Evolutionary conservation across 345 rosid genomes (phyloP).

Genomic region (Raphanus raphanistrum): DNA sequence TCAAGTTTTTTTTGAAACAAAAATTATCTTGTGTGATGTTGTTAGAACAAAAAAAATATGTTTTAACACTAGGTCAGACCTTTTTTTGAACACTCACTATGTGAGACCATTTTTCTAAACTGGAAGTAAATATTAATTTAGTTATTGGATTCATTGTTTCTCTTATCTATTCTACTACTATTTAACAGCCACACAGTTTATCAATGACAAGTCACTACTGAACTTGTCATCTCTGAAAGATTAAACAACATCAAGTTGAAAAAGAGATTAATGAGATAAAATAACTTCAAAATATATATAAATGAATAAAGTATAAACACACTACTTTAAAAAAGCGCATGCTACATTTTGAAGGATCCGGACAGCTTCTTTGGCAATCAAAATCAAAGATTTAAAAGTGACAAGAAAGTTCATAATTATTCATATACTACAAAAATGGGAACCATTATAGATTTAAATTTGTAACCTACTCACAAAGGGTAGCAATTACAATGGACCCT

Average conservation of each 20-base stretch:
- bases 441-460: conserved; percentile 15
- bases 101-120: background rate
- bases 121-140: background rate
- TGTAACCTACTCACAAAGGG: conserved; percentile 31
- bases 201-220: background rate
- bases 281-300: background rate
- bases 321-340: background rate
- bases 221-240: background rate
- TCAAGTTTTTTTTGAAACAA: too few relatives aligned
- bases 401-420: conserved; percentile 26
- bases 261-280: background rate
- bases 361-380: conserved; percentile 31
- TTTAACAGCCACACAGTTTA: background rate
- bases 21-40: too few relatives aligned
- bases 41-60: too few relatives aligned
- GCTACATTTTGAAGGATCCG: conserved; percentile 16
- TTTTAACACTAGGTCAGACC: too few relatives aligned
- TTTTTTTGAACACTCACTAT: background rate
- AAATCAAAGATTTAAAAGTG: conserved; percentile 22
- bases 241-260: background rate
- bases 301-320: background rate
- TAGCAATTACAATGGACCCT: conserved; percentile 27
- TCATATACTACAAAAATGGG: conserved; percentile 21
- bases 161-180: background rate
- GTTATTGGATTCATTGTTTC: background rate